Conservation (phyloP, 495 filamentous ascomycete species). For the Penicillium verhagenii region DNA sequence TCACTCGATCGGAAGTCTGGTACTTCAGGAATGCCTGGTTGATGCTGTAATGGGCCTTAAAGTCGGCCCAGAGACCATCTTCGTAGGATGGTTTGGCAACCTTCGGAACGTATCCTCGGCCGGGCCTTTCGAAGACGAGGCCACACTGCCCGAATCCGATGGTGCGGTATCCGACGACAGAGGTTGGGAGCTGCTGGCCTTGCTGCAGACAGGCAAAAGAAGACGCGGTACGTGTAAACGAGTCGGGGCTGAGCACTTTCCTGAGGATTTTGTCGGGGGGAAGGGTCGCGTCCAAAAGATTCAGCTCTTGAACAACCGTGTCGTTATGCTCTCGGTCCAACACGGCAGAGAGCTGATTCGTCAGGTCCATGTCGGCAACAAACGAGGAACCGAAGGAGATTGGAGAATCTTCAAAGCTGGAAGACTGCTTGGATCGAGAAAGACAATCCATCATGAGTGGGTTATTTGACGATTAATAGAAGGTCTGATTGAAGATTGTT, state of each 20-base stretch:
- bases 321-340: slow-evolving; percentile 6
- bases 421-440: neutral
- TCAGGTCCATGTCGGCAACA: neutral
- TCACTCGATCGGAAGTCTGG: neutral
- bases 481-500: too few species aligned
- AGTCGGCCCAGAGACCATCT: slow-evolving; percentile 8
- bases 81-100: slow-evolving; percentile 6
- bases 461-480: too few species aligned
- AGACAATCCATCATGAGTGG: too few species aligned
- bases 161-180: slow-evolving; percentile 2
- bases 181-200: neutral
- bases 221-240: neutral
- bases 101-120: slow-evolving; percentile 2
- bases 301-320: neutral
- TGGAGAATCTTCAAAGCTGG: slow-evolving; percentile 3
- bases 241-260: slow-evolving; percentile 5
- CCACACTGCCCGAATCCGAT: slow-evolving; percentile 15
- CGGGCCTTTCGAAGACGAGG: slow-evolving; percentile 8
- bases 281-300: neutral
- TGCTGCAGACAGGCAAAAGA: slow-evolving; percentile 3
- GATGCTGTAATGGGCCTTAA: slow-evolving; percentile 2
- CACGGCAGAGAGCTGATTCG: slow-evolving; percentile 1
- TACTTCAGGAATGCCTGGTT: slow-evolving; percentile 2
- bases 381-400: slow-evolving; percentile 1
- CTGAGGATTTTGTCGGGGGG: slow-evolving; percentile 2